Percentiles rank a stretch among this genome's conserved stretches.
Conservation (phyloP, 2,329 filamentous ascomycete genomes). For the Sporothrix brunneoviolacea region DNA sequence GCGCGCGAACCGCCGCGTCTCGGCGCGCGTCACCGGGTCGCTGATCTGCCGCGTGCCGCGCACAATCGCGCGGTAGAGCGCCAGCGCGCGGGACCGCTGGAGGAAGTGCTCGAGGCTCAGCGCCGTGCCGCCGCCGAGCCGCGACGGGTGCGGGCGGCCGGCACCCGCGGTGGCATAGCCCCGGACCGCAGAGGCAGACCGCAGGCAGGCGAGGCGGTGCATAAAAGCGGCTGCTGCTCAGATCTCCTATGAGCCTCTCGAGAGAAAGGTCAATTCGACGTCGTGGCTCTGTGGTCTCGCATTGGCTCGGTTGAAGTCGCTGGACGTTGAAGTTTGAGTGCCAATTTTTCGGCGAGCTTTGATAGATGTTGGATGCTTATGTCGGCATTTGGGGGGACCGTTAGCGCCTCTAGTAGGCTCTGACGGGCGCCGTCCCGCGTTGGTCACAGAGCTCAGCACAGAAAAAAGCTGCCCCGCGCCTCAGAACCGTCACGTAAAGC, state of each 20-base stretch:
- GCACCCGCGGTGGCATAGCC: constrained; percentile 12
- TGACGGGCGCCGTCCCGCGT: no score
- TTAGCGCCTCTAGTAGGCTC: no score
- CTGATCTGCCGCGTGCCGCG: constrained; percentile 46
- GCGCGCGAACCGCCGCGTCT: constrained; percentile 50
- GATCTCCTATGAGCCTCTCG: background rate
- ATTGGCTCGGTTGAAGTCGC: no score
- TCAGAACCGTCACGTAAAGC: no score
- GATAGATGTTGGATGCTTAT: no score
- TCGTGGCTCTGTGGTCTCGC: no score
- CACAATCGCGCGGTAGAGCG: constrained; percentile 53
- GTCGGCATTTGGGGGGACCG: no score
- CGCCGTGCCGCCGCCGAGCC: constrained; percentile 31
- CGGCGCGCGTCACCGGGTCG: constrained; percentile 45
- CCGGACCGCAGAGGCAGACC: background rate
- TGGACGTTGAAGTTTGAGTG: no score
- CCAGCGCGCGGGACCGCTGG: constrained; percentile 47
- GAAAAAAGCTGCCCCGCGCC: no score
- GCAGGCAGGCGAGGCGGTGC: background rate
- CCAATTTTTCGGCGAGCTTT: no score
- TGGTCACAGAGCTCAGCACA: no score
- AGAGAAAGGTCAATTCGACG: no score
- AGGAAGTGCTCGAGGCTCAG: constrained; percentile 58
- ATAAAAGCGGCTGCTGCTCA: background rate
- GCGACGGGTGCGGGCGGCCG: constrained; percentile 24